Base-by-base conservation (phyloP, 495 filamentous ascomycete genomes). In the Zalerion maritima region DNA sequence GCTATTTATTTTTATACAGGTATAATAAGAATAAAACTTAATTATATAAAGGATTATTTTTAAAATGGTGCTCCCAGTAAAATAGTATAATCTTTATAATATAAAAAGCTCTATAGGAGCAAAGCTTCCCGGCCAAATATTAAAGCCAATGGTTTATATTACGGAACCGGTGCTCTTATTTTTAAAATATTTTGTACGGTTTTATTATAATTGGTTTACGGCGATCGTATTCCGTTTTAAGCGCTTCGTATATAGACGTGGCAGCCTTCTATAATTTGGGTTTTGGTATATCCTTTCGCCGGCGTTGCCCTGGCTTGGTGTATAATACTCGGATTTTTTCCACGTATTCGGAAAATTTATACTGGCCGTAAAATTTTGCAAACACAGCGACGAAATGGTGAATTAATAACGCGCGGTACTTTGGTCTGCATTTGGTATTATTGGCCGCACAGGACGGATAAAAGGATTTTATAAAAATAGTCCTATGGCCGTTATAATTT, bases 301-400 rank as follows among this genome's bases (percentile, higher is more conserved):
- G 28, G 21, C 6, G 18, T 10, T 30, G 14, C 28, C 15, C 7
- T 30, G 18, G 18, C 15, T 13, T 30, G n/a, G 6, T 19, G 28
- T 18, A 30, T 13, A 30, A 30, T 30, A 18, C 15, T 10, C 28
- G 28, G 7, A 30, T 30, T 22, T 19, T 18, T 18, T 30, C 28
- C 21, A 13, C 28, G 21, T 30, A 14, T 18, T 30, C 28, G 21
- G 18, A 13, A 30, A 30, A 18, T 18, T 30, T 10, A 13, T 14
- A 30, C 21, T 18, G 15, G 18, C 28, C 14, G 21, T 18, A 18
- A 14, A 30, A 18, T 19, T 30, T 13, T 10, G 28, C 28, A 19
- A 30, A 30, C 21, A 18, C 28, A 18, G 17, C 28, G 21, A 30
- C 21, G 15, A 30, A 30, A 18, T 30, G 28, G 28, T 30, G 21